Conservation (phyloP, 306 rosid genomes). For the Delonix regia region DNA sequence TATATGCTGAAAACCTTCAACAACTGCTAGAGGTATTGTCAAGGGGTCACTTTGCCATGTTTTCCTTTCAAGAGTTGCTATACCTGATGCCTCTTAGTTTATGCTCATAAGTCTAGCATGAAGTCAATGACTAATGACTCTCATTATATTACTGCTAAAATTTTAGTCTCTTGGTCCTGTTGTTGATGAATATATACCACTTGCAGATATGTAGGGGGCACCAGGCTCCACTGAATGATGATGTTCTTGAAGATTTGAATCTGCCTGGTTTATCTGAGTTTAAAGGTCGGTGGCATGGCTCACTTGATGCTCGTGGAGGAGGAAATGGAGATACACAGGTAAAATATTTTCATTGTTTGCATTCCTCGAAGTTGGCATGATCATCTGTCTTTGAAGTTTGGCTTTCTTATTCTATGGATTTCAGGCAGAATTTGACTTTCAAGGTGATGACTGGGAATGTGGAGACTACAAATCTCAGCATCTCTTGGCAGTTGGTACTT, state of each 20-base stretch:
- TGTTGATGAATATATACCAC: constrained; percentile 12
- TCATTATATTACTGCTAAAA: constrained; percentile 1
- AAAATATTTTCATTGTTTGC: constrained; percentile 35
- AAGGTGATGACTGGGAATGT: constrained; percentile 98
- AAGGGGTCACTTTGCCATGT: constrained; percentile 1
- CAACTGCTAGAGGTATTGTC: constrained; percentile 77
- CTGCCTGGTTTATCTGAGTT: constrained; percentile 90
- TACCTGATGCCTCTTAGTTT: constrained; percentile 31
- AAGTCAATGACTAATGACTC: constrained; percentile 20
- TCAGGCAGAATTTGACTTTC: constrained; percentile 93
- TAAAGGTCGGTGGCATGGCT: constrained; percentile 88
- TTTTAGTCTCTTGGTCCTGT: constrained; percentile 16
- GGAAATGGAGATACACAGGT: constrained; percentile 98
- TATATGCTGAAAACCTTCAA: constrained; percentile 56
- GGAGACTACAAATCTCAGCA: constrained; percentile 89
- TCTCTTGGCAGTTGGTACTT: constrained; percentile 81
- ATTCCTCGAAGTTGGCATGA: constrained; percentile 35
- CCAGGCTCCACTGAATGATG: constrained; percentile 59
- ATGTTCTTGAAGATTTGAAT: constrained; percentile 66
- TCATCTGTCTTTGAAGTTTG: constrained; percentile 36
- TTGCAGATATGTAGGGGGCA: constrained; percentile 71
- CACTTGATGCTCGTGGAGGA: constrained; percentile 95
- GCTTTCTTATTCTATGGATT: constrained; percentile 38
- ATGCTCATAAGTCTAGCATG: constrained; percentile 24
- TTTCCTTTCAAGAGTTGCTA: constrained; percentile 28